Evolutionary conservation across 345 rosid genomes (phyloP).

Genomic region (Moricandia moricandioides): DNA sequence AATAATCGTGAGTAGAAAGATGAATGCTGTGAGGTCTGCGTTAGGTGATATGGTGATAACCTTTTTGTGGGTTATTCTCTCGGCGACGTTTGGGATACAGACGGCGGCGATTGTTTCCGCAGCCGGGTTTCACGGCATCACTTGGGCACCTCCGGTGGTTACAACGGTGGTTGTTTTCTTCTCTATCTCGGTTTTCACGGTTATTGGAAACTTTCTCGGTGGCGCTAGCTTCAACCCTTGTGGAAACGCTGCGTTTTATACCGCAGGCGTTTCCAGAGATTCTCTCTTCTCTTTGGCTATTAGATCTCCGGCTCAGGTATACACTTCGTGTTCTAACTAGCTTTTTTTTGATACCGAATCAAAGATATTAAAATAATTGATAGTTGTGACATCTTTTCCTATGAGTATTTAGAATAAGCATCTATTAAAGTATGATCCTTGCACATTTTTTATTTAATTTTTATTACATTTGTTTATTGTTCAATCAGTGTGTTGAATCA

Average conservation of each 20-base stretch:
- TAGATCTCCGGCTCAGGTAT: constrained; percentile 89
- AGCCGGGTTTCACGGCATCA: constrained; percentile 45
- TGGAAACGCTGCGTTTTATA: constrained; percentile 76
- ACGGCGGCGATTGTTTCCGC: constrained; percentile 52
- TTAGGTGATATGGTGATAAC: constrained; percentile 63
- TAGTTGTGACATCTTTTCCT: background rate
- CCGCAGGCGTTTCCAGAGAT: constrained; percentile 76
- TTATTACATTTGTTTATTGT: background rate
- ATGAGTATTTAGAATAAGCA: constrained; percentile 2
- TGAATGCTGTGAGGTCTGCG: constrained; percentile 69
- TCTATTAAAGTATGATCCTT: background rate
- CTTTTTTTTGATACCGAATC: constrained; percentile 2
- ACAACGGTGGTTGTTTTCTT: constrained; percentile 57
- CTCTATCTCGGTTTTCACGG: constrained; percentile 56
- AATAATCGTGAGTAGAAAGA: constrained; percentile 14
- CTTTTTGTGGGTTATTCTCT: constrained; percentile 67
- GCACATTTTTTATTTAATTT: background rate
- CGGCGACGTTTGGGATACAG: constrained; percentile 61
- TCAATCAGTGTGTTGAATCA: background rate
- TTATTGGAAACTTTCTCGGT: constrained; percentile 60
- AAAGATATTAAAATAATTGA: background rate
- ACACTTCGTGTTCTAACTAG: background rate
- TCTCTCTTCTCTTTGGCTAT: constrained; percentile 78
- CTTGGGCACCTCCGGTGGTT: constrained; percentile 54
- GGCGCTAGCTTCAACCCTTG: constrained; percentile 97